These are phyloP conservation scores for Zasmidium citrigriseum DNA, from an alignment of 2,329 filamentous ascomycete genomes.

Conservation along the genomic window DNA sequence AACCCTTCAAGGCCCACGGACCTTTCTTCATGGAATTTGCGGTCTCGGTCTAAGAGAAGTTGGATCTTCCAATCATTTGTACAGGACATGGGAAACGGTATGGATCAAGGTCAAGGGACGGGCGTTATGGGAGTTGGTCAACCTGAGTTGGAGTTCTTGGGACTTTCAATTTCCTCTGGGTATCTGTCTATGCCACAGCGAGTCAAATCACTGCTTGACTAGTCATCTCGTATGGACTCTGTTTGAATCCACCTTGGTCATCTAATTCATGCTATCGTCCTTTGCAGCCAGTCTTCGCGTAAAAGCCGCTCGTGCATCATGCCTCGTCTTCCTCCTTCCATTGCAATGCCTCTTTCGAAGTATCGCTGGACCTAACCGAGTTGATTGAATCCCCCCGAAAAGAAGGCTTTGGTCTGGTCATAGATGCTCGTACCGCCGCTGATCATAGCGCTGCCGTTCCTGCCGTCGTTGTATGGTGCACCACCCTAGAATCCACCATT, in stretches of 20 bases:
- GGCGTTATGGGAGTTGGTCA: not conserved
- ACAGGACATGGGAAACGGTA: not conserved
- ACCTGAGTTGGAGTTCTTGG: not conserved
- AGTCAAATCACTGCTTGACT: not conserved
- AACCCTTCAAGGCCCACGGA: not conserved
- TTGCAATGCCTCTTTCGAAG: no score
- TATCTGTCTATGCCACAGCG: not conserved
- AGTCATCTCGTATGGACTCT: not conserved
- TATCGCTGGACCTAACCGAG: no score
- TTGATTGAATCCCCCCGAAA: not conserved
- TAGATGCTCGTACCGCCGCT: not conserved
- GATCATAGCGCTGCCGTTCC: not conserved
- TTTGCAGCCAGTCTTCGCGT: not conserved
- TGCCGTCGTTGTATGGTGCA: not conserved
- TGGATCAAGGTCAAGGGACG: not conserved
- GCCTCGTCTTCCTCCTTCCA: not conserved
- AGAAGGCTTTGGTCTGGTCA: not conserved
- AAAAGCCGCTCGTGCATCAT: not conserved
- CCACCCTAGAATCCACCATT: slow-evolving; percentile 20
- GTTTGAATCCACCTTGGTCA: no score
- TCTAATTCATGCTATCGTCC: not conserved
- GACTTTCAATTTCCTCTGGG: not conserved
- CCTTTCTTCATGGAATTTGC: not conserved
- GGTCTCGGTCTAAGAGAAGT: not conserved
- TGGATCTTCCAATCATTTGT: not conserved